These are phyloP conservation scores for Secale cereale DNA, from an alignment of 176 grass and related monocot species.

Conservation along the genomic window DNA sequence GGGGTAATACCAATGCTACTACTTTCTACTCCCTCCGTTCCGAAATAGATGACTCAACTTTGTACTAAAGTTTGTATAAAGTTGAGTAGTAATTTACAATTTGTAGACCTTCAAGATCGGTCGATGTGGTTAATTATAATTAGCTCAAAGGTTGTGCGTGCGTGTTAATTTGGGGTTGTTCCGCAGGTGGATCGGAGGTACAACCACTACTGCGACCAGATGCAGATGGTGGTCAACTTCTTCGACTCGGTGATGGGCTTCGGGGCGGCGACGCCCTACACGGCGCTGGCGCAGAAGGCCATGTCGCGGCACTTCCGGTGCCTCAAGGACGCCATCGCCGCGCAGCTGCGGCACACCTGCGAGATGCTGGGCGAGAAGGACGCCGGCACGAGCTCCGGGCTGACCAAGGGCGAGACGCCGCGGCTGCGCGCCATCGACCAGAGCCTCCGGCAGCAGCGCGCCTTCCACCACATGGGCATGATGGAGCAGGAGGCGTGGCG, in stretches of 20 bases:
- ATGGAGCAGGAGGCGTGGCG: slow-evolving; percentile 99
- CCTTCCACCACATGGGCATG: slow-evolving; percentile 99
- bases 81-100: too few relatives aligned
- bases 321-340: slow-evolving; percentile 84
- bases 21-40: too few relatives aligned
- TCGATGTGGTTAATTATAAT: too few relatives aligned
- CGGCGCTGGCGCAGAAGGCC: slow-evolving; percentile 93
- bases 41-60: too few relatives aligned
- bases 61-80: too few relatives aligned
- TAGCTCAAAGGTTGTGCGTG: too few relatives aligned
- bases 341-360: slow-evolving; percentile 67
- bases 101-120: background rate
- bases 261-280: slow-evolving; percentile 94
- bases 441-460: slow-evolving; percentile 87
- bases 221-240: slow-evolving; percentile 99
- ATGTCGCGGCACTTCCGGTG: slow-evolving; percentile 99
- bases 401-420: slow-evolving; percentile 96
- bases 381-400: slow-evolving; percentile 59
- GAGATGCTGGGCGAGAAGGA: slow-evolving; percentile 93
- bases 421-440: slow-evolving; percentile 85
- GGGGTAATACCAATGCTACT: background rate
- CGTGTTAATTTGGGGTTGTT: background rate
- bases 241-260: slow-evolving; percentile 99
- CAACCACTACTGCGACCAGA: slow-evolving; percentile 99
- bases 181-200: slow-evolving; percentile 93